Evolutionary conservation across 2,329 filamentous ascomycete species (phyloP).

Genomic region (Aspergillus sp.): DNA sequence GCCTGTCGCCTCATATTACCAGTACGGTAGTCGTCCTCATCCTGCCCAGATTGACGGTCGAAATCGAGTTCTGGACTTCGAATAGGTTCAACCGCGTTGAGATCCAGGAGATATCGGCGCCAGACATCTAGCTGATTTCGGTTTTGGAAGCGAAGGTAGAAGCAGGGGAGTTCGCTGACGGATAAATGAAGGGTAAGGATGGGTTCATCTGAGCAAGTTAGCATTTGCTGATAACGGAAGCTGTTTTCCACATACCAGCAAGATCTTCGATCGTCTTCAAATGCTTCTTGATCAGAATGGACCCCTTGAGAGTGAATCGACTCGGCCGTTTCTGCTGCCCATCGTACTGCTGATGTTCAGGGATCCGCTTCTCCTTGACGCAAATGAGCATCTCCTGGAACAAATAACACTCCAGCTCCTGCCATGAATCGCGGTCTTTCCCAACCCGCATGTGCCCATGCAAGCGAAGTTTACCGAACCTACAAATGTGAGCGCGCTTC

Average conservation of each 20-base stretch:
- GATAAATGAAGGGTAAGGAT: conserved; percentile 88
- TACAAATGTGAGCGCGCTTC: conserved; percentile 37
- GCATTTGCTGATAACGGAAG: not conserved
- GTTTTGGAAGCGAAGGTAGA: conserved; percentile 88
- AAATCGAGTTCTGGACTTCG: conserved; percentile 78
- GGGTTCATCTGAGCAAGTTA: conserved; percentile 66
- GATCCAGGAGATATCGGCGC: conserved; percentile 83
- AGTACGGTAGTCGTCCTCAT: conserved; percentile 81
- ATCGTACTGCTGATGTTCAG: conserved; percentile 65
- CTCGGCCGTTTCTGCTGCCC: conserved; percentile 63
- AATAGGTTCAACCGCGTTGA: conserved; percentile 71
- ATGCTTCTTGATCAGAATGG: conserved; percentile 97
- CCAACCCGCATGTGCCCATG: conserved; percentile 91
- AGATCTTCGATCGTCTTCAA: conserved; percentile 81
- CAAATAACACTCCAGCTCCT: conserved; percentile 94
- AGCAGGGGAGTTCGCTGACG: conserved; percentile 88
- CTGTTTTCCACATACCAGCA: conserved; percentile 41
- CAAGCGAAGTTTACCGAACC: conserved; percentile 88
- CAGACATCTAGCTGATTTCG: conserved; percentile 80
- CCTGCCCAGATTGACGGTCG: conserved; percentile 73
- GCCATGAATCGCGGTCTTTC: conserved; percentile 96
- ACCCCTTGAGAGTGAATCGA: conserved; percentile 91
- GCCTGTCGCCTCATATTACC: conserved; percentile 70
- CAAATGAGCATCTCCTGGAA: conserved; percentile 99
- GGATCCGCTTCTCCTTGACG: conserved; percentile 91